Percentiles rank a stretch among this genome's conserved stretches.
These are phyloP conservation scores for Chlamydomonas sphaeroides DNA, from an alignment of 139 green algal species.

Conservation along the genomic window DNA sequence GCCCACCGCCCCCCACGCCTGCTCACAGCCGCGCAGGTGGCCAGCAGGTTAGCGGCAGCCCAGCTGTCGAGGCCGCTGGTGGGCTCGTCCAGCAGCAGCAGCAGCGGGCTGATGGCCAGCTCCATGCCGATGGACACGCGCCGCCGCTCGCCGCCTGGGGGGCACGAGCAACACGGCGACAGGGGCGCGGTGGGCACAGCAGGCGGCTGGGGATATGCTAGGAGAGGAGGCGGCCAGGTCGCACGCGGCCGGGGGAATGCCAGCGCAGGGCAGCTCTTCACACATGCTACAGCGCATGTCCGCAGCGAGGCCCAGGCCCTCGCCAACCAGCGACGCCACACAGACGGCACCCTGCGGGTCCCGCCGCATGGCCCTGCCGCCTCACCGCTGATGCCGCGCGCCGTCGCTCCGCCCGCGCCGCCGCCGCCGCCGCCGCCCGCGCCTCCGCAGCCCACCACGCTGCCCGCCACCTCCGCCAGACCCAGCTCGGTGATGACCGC, in stretches of 20 bases:
- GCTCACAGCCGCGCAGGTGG: constrained; percentile 61
- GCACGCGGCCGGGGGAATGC: no score
- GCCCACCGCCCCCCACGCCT: neutral
- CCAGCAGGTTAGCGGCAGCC: constrained; percentile 72
- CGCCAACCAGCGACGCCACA: no score
- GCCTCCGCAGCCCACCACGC: neutral
- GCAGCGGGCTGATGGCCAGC: constrained; percentile 68
- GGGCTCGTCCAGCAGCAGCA: constrained; percentile 71
- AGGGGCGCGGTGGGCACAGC: no score
- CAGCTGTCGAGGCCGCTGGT: constrained; percentile 79
- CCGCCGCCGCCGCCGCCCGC: neutral
- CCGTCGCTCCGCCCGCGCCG: neutral
- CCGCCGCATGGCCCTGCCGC: no score
- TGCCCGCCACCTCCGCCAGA: constrained; percentile 10
- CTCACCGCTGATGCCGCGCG: constrained; percentile 36
- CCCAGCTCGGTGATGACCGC: constrained; percentile 30
- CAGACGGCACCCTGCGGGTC: no score
- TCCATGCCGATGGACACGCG: constrained; percentile 82
- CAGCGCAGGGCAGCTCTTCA: no score
- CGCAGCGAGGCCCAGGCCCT: no score
- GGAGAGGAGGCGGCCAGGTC: no score
- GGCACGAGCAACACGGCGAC: no score
- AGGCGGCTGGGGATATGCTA: no score
- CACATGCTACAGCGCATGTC: no score
- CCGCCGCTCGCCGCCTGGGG: constrained; percentile 76